Percentiles rank a stretch among this genome's conserved stretches.
phyloP scores from a whole-genome alignment of 176 grass and related monocot genomes.

The Pontederia paniculata region DNA sequence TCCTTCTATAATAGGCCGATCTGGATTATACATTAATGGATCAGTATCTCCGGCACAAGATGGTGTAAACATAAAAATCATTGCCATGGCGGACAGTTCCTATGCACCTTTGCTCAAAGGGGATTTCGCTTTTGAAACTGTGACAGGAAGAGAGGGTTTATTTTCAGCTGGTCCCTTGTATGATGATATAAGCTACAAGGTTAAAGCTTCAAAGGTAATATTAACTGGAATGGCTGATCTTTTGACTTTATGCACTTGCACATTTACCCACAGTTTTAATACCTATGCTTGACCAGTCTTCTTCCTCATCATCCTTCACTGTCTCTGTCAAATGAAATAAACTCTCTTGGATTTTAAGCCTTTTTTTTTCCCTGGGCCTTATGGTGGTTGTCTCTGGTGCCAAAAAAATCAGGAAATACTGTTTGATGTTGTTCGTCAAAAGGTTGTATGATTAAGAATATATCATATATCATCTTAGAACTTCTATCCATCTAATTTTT shows the following conservation, averaged over 20 bases:
- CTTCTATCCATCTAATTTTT: background rate
- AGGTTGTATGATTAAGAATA: no score
- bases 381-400: no score
- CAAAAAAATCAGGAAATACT: no score
- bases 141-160: constrained; percentile 56
- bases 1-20: constrained; percentile 49
- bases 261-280: no score
- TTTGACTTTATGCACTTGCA: no score
- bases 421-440: no score
- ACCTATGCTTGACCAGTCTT: no score
- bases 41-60: constrained; percentile 62
- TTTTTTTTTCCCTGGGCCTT: no score
- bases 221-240: constrained; percentile 7
- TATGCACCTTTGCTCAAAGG: constrained; percentile 54
- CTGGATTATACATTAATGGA: constrained; percentile 78
- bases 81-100: constrained; percentile 52
- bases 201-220: constrained; percentile 81
- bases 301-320: no score
- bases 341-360: no score
- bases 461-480: background rate
- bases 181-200: constrained; percentile 68
- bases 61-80: constrained; percentile 66
- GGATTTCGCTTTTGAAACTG: constrained; percentile 67
- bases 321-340: no score
- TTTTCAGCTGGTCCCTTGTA: constrained; percentile 82